Evolutionary conservation across 2,329 filamentous ascomycete genomes (phyloP).

Genomic region (Ascomycota sp.): DNA sequence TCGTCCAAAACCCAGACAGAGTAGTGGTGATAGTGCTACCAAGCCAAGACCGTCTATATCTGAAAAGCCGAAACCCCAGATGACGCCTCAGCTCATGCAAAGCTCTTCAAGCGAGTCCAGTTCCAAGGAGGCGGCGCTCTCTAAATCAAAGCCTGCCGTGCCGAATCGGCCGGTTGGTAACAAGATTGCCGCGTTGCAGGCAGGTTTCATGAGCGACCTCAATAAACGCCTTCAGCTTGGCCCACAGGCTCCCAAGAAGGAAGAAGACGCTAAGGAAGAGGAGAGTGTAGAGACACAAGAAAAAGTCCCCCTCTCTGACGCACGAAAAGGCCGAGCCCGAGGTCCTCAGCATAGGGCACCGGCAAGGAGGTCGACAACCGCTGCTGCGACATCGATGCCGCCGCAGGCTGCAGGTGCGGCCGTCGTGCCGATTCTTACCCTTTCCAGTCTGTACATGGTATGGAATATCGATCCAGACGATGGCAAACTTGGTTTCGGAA

Average conservation of each 20-base stretch:
- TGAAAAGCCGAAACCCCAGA: slow-evolving; percentile 34
- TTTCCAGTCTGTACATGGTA: slow-evolving; percentile 25
- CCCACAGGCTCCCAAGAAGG: slow-evolving; percentile 60
- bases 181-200: slow-evolving; percentile 82
- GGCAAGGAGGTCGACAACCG: slow-evolving; percentile 24
- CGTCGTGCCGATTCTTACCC: slow-evolving; percentile 19
- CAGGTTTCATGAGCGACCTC: slow-evolving; percentile 79
- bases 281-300: slow-evolving; percentile 37
- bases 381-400: slow-evolving; percentile 4
- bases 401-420: slow-evolving; percentile 6
- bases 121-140: slow-evolving; percentile 19
- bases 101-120: slow-evolving; percentile 13
- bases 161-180: slow-evolving; percentile 53
- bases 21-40: slow-evolving; percentile 14
- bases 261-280: slow-evolving; percentile 38
- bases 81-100: slow-evolving; percentile 44
- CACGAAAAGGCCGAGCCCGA: slow-evolving; percentile 73
- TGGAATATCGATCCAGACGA: slow-evolving; percentile 33
- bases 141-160: slow-evolving; percentile 66
- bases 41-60: slow-evolving; percentile 23
- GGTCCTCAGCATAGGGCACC: slow-evolving; percentile 65
- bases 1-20: slow-evolving; percentile 31
- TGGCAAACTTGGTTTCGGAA: slow-evolving; percentile 16
- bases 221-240: slow-evolving; percentile 78
- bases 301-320: slow-evolving; percentile 67